Conservation (phyloP, 1,284 basidiomycete species). For the Abortiporus biennis region DNA sequence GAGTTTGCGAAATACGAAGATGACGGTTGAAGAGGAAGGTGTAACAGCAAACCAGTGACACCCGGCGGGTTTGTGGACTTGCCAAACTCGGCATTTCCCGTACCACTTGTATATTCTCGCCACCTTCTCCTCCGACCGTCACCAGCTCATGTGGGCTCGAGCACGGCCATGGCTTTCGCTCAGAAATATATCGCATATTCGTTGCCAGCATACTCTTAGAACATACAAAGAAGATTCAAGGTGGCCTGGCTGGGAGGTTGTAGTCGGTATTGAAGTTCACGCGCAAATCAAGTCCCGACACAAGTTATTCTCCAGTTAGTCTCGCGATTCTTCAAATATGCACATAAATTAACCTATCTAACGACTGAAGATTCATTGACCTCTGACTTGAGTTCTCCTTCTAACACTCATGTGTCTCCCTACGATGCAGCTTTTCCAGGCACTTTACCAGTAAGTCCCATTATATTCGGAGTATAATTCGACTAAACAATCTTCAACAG, state of each 20-base stretch:
- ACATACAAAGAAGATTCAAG: constrained; percentile 24
- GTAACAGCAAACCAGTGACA: neutral
- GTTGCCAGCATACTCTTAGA: constrained; percentile 16
- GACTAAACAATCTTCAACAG: constrained; percentile 35
- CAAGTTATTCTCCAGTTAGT: constrained; percentile 88
- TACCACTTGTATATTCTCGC: neutral
- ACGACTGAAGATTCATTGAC: constrained; percentile 31
- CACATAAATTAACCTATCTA: too few relatives aligned
- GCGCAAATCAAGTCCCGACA: constrained; percentile 84
- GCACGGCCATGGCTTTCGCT: constrained; percentile 13
- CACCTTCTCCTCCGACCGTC: neutral
- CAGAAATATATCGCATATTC: constrained; percentile 4
- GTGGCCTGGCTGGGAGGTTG: constrained; percentile 74
- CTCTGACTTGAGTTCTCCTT: constrained; percentile 41
- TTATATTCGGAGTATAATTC: constrained; percentile 3
- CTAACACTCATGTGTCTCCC: constrained; percentile 75
- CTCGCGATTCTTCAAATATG: neutral
- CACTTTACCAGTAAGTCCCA: constrained; percentile 72
- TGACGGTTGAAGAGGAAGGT: constrained; percentile 3
- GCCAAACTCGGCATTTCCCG: constrained; percentile 7
- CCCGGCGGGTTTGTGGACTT: neutral
- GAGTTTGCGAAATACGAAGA: neutral
- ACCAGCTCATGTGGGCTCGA: constrained; percentile 18
- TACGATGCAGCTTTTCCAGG: constrained; percentile 94
- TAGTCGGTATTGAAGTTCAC: constrained; percentile 95